These are phyloP conservation scores for Phaeoacremonium minimum DNA, from an alignment of 2,329 filamentous ascomycete genomes.

Conservation along the genomic window DNA sequence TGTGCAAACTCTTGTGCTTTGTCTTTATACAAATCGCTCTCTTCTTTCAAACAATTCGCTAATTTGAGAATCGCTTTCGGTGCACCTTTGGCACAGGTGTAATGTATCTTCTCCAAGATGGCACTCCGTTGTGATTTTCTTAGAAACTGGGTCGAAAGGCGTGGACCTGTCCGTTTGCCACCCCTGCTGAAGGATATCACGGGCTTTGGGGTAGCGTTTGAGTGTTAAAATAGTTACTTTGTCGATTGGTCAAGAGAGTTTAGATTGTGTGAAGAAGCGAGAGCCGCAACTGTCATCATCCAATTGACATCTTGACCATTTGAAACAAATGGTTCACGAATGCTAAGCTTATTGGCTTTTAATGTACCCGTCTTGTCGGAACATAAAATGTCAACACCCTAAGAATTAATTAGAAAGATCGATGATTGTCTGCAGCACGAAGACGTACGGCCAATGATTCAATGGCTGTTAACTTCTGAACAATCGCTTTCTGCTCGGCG, in stretches of 20 bases:
- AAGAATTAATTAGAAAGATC: neutral
- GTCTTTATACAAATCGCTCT: constrained; percentile 62
- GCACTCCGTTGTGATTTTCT: constrained; percentile 70
- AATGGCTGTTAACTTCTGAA: constrained; percentile 75
- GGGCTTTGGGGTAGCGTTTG: constrained; percentile 72
- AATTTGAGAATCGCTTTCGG: constrained; percentile 71
- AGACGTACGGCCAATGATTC: constrained; percentile 57
- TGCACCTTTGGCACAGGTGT: constrained; percentile 72
- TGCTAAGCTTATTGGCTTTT: constrained; percentile 70
- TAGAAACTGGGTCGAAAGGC: constrained; percentile 74
- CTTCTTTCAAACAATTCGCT: constrained; percentile 62
- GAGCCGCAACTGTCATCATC: constrained; percentile 78
- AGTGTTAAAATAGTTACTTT: constrained; percentile 75
- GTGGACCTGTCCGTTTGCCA: constrained; percentile 77
- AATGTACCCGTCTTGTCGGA: constrained; percentile 80
- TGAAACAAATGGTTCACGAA: constrained; percentile 72
- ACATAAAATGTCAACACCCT: constrained; percentile 72
- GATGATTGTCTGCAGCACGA: neutral
- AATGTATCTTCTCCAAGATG: constrained; percentile 65
- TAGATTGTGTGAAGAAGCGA: constrained; percentile 75
- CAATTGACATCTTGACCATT: constrained; percentile 77
- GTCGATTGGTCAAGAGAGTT: constrained; percentile 74
- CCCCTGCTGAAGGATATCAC: constrained; percentile 69
- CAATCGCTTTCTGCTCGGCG: constrained; percentile 73
- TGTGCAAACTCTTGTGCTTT: constrained; percentile 73